Evolutionary conservation across 331 rosid genomes (phyloP).

Genomic region (Saraca asoca): DNA sequence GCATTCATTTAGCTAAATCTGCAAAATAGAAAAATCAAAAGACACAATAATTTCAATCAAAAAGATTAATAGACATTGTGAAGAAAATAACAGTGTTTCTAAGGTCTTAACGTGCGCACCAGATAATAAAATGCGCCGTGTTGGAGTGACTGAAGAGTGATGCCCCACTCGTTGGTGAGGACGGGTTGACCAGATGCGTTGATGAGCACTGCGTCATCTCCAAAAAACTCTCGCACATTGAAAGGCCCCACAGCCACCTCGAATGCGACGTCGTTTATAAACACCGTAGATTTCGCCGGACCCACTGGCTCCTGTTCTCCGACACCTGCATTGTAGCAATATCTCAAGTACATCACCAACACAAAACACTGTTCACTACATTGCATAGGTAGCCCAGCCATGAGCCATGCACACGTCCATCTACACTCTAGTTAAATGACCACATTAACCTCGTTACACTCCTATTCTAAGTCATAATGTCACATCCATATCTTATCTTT

Average conservation of each 20-base stretch:
- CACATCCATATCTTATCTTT: too few species aligned
- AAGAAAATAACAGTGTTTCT: not conserved
- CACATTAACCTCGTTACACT: constrained; percentile 3
- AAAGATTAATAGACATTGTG: constrained; percentile 9
- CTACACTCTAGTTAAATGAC: constrained; percentile 7
- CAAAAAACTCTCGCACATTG: constrained; percentile 84
- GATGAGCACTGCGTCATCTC: constrained; percentile 73
- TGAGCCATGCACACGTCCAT: constrained; percentile 87
- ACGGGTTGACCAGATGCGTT: constrained; percentile 86
- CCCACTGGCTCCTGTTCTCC: constrained; percentile 47
- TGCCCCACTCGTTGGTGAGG: constrained; percentile 84
- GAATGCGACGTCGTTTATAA: constrained; percentile 85
- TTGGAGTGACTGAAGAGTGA: constrained; percentile 80
- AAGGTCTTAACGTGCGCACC: constrained; percentile 38
- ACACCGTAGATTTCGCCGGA: constrained; percentile 60
- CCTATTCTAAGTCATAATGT: not conserved
- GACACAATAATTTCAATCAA: not conserved
- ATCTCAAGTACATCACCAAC: constrained; percentile 18
- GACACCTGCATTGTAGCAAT: constrained; percentile 40
- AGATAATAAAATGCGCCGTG: constrained; percentile 81
- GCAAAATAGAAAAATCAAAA: constrained; percentile 38
- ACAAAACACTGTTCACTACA: constrained; percentile 7
- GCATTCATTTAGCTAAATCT: constrained; percentile 57
- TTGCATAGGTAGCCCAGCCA: not conserved
- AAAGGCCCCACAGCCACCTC: constrained; percentile 76